A percentile compares a stretch with the other conserved stretches of the same genome.
Conservation (phyloP, 1,139 yeast genomes). For the Eremothecium coryli region DNA sequence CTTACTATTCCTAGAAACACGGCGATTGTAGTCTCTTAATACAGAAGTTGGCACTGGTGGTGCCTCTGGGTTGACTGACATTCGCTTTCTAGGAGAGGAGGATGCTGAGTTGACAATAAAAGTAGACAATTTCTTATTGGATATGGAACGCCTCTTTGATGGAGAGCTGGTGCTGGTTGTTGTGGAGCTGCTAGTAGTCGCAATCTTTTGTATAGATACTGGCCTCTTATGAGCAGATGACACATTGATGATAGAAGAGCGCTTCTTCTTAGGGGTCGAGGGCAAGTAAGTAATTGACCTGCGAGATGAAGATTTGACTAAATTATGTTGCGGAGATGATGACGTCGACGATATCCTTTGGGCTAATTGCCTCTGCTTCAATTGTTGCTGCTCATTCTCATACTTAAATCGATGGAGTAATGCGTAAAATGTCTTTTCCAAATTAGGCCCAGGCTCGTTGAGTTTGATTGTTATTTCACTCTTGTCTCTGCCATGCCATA, state of each 20-base stretch:
- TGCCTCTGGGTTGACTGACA: conserved; percentile 21
- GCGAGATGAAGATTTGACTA: conserved; percentile 8
- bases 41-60: conserved; percentile 33
- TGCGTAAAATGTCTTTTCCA: conserved; percentile 71
- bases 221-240: conserved; percentile 49
- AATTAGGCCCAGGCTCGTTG: conserved; percentile 48
- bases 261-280: conserved; percentile 34
- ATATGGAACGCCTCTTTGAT: conserved; percentile 18
- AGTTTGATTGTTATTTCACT: conserved; percentile 47
- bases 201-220: conserved; percentile 41
- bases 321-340: conserved; percentile 8
- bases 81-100: conserved; percentile 25
- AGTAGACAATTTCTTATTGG: conserved; percentile 18
- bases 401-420: conserved; percentile 38
- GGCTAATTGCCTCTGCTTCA: conserved; percentile 19
- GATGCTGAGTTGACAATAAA: conserved; percentile 17
- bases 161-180: conserved; percentile 16
- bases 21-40: conserved; percentile 25
- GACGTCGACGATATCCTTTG: conserved; percentile 19
- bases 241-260: conserved; percentile 45
- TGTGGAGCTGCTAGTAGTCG: conserved; percentile 15
- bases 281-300: conserved; percentile 7
- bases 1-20: conserved; percentile 28
- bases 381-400: conserved; percentile 29
- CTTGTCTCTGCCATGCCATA: conserved; percentile 65